Conservation (phyloP, 345 rosid species). For the Populus euphratica region DNA sequence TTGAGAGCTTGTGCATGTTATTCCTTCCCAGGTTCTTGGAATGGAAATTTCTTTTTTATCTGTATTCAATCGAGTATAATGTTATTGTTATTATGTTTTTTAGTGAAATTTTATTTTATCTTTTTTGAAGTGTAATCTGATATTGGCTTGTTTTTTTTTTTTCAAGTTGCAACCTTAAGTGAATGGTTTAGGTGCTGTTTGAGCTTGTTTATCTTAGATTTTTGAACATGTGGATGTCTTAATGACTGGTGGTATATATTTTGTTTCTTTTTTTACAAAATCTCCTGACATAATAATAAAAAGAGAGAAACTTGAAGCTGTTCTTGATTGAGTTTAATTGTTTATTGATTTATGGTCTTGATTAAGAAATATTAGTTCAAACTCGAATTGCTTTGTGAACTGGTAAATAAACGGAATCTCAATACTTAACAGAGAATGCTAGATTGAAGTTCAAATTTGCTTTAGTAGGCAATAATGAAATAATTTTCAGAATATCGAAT, state of each 20-base stretch:
- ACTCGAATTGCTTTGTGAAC: not conserved
- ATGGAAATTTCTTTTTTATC: not conserved
- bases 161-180: too few species aligned
- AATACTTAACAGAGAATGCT: not conserved
- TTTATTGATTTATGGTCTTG: not conserved
- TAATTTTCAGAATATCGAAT: too few species aligned
- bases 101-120: too few species aligned
- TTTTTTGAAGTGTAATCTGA: too few species aligned
- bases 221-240: not conserved
- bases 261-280: not conserved
- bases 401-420: not conserved
- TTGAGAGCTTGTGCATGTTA: not conserved
- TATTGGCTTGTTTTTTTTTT: too few species aligned
- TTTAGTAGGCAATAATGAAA: not conserved
- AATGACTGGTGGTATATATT: not conserved
- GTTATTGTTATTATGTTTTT: too few species aligned
- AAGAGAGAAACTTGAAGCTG: not conserved
- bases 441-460: not conserved
- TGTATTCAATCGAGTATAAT: too few species aligned
- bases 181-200: not conserved
- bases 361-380: not conserved
- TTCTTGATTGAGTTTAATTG: not conserved
- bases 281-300: not conserved
- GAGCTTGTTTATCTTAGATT: not conserved
- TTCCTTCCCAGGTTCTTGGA: not conserved